A percentile compares a stretch with the other conserved stretches of the same genome.
Conservation (phyloP, 2,329 filamentous ascomycete genomes). For the Aureobasidium melanogenum region DNA sequence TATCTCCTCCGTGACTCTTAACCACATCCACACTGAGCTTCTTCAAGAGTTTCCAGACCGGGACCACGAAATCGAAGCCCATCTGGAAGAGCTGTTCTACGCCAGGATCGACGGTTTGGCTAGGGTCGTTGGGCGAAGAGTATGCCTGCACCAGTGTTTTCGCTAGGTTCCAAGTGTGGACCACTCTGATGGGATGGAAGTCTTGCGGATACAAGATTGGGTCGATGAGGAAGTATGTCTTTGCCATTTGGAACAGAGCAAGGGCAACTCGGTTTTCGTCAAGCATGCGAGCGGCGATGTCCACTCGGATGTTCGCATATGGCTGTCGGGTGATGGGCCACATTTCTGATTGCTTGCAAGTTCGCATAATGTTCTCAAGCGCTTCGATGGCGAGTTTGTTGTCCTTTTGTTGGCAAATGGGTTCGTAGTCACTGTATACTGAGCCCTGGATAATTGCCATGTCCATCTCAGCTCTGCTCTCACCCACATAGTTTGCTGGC, state of each 20-base stretch:
- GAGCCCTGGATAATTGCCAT: slow-evolving; percentile 21
- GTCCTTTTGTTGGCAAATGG: slow-evolving; percentile 17
- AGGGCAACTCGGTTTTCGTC: slow-evolving; percentile 22
- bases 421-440: slow-evolving; percentile 14
- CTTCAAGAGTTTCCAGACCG: slow-evolving; percentile 11
- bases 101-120: background rate
- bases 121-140: background rate
- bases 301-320: slow-evolving; percentile 44
- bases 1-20: slow-evolving; percentile 12
- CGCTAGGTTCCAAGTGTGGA: slow-evolving; percentile 35
- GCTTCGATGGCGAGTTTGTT: slow-evolving; percentile 15
- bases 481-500: background rate
- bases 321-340: slow-evolving; percentile 48
- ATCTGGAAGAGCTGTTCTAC: background rate
- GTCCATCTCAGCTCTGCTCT: slow-evolving; percentile 15
- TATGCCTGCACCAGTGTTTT: slow-evolving; percentile 28
- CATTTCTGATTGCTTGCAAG: slow-evolving; percentile 25
- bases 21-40: slow-evolving; percentile 7
- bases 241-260: slow-evolving; percentile 40
- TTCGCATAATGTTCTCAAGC: slow-evolving; percentile 21
- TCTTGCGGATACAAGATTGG: slow-evolving; percentile 41
- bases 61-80: slow-evolving; percentile 13
- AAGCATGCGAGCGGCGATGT: slow-evolving; percentile 43
- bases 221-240: slow-evolving; percentile 43
- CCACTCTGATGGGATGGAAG: slow-evolving; percentile 46